Conservation (phyloP, 805 yeast genomes). For the Spathaspora arborariae region DNA sequence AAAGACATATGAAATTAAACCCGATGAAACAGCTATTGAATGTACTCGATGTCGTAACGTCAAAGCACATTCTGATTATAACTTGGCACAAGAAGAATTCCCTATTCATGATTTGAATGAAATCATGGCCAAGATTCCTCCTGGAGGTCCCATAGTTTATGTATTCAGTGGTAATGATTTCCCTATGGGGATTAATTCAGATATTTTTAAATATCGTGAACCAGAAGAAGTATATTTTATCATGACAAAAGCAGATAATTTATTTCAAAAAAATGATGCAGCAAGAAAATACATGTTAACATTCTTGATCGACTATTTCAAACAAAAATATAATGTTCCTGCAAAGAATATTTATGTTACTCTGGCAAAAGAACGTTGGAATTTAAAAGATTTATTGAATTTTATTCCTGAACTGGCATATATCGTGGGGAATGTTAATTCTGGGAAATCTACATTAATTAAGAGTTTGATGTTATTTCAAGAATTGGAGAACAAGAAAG, state of each 20-base stretch:
- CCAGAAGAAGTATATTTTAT: slow-evolving; percentile 36
- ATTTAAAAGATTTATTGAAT: slow-evolving; percentile 29
- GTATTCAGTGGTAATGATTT: slow-evolving; percentile 68
- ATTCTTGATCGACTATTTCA: slow-evolving; percentile 33
- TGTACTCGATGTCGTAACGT: slow-evolving; percentile 61
- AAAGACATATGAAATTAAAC: neutral
- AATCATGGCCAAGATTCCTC: slow-evolving; percentile 35
- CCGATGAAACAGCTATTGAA: slow-evolving; percentile 15
- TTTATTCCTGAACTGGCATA: slow-evolving; percentile 40
- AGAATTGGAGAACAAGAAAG: slow-evolving; percentile 10
- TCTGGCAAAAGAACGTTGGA: slow-evolving; percentile 55
- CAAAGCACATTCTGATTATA: slow-evolving; percentile 37
- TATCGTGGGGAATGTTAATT: slow-evolving; percentile 63
- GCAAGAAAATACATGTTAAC: slow-evolving; percentile 22
- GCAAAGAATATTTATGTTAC: slow-evolving; percentile 42
- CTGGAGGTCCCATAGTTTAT: slow-evolving; percentile 47
- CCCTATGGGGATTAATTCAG: slow-evolving; percentile 53
- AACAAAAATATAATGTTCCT: slow-evolving; percentile 25
- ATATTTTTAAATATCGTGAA: slow-evolving; percentile 29
- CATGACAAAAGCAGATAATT: slow-evolving; percentile 43
- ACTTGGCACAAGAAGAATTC: slow-evolving; percentile 25
- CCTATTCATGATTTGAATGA: slow-evolving; percentile 19
- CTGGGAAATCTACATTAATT: slow-evolving; percentile 65
- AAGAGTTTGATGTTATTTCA: slow-evolving; percentile 36
- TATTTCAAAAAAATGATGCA: slow-evolving; percentile 29